Evolutionary conservation across 345 rosid genomes (phyloP).

Genomic region (Microcos paniculata): DNA sequence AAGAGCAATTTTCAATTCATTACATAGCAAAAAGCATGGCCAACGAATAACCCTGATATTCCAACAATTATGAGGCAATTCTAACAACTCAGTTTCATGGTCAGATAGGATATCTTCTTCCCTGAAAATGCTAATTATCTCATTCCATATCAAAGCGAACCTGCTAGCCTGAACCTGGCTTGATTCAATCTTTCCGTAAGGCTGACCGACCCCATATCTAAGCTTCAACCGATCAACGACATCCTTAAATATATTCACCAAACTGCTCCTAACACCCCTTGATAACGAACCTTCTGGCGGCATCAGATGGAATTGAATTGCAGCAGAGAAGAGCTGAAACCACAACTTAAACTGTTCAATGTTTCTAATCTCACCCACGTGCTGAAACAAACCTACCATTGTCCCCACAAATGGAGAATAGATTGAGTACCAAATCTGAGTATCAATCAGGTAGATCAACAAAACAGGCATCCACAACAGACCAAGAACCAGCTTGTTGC

Average conservation of each 20-base stretch:
- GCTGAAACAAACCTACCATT: slow-evolving; percentile 71
- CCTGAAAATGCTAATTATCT: slow-evolving; percentile 77
- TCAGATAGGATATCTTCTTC: slow-evolving; percentile 98
- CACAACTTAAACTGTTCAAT: slow-evolving; percentile 78
- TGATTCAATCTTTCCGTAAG: slow-evolving; percentile 82
- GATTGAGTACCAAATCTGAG: slow-evolving; percentile 89
- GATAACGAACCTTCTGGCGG: slow-evolving; percentile 88
- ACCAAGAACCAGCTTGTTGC: slow-evolving; percentile 72
- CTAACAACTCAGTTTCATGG: slow-evolving; percentile 75
- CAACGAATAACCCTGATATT: slow-evolving; percentile 80
- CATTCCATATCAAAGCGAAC: slow-evolving; percentile 95
- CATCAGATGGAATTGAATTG: slow-evolving; percentile 90
- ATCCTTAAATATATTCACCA: slow-evolving; percentile 71
- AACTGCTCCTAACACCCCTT: slow-evolving; percentile 70
- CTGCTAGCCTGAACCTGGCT: slow-evolving; percentile 88
- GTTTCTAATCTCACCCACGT: slow-evolving; percentile 91
- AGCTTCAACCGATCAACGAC: slow-evolving; percentile 77
- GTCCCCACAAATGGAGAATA: slow-evolving; percentile 88
- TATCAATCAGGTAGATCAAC: slow-evolving; percentile 79
- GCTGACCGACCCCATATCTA: slow-evolving; percentile 84
- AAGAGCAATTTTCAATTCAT: slow-evolving; percentile 88
- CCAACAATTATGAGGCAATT: slow-evolving; percentile 86
- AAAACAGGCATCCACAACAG: slow-evolving; percentile 85
- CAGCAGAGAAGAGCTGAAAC: slow-evolving; percentile 92
- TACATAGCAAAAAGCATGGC: slow-evolving; percentile 90